Evolutionary conservation across 805 yeast species (phyloP).

Genomic region (Candida methanosorbosa): DNA sequence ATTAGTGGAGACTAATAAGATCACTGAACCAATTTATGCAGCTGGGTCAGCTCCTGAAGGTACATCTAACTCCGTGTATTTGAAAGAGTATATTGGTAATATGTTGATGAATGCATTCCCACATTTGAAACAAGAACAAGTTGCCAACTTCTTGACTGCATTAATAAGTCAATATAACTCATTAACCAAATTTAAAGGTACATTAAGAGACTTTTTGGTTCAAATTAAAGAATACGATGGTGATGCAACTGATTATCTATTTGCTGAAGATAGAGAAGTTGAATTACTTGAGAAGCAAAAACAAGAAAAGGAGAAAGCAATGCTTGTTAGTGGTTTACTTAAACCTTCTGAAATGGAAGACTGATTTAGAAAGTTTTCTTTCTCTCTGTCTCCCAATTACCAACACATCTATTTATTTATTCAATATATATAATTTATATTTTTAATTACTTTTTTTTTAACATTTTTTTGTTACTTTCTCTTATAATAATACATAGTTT

Average conservation of each 20-base stretch:
- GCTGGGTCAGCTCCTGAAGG: constrained; percentile 81
- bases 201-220: constrained; percentile 88
- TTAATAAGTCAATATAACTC: constrained; percentile 68
- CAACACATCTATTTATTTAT: too few relatives aligned
- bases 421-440: not conserved
- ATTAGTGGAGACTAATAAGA: constrained; percentile 68
- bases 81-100: constrained; percentile 73
- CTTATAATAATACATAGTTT: too few relatives aligned
- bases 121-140: constrained; percentile 77
- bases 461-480: too few relatives aligned
- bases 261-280: constrained; percentile 84
- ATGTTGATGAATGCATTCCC: constrained; percentile 88
- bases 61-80: constrained; percentile 68
- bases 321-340: constrained; percentile 84
- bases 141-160: constrained; percentile 71
- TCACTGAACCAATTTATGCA: constrained; percentile 69
- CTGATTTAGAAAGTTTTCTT: constrained; percentile 3
- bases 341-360: constrained; percentile 95
- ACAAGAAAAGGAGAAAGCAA: constrained; percentile 70
- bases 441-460: too few relatives aligned
- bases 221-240: constrained; percentile 96
- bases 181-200: constrained; percentile 67
- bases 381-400: not conserved
- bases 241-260: constrained; percentile 87
- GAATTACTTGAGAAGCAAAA: constrained; percentile 63